Evolutionary conservation across 2,329 filamentous ascomycete species (phyloP), one percentile per base, ranked within the genome.

Genomic region (Paramyrothecium roridum): DNA sequence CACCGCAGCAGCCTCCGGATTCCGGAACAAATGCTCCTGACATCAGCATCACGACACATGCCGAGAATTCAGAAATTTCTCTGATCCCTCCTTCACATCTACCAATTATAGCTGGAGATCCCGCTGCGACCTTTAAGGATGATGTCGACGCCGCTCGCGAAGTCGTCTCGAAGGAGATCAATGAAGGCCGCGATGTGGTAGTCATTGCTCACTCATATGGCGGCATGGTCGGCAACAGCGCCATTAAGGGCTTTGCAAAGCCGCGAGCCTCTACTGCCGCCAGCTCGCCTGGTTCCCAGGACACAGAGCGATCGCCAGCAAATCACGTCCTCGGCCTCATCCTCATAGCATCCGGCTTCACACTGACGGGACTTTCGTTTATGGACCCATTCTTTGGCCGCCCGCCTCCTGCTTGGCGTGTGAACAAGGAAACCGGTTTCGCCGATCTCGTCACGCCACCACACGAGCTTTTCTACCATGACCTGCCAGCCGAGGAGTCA

Each of bases 121-220:
- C 66, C 2, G 53, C 59, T 2, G 69, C 72, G 3, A 75, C 70
- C 16, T 75, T 77, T 63, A 67, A 69, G 26, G 69, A 75, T 53
- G 76, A 80, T 53, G 59, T 80, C 40, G 67, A 75, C 6, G 73
- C 65, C 4, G 70, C 72, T 8, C 71, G 69, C 11, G 61, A 67
- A 2, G 66, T 67, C 0, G 75, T 80, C 12, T 45, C 57, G 2
- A 54, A 50, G 4, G 73, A 80, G 49, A 75, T 67, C 3, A 55
- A 50, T 1, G 56, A 67, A 8, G 74, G 75, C 2, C 67, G 61
- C 21, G 63, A 81, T 54, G 78, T 81, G 2, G 65, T 82, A 3
- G 66, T 82, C 6, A 61, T 80, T 3, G 72, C 69, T 1, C 79
- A 82, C 63, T 80, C 78, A 0, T 82, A 79, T 54, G 78, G 78